Conservation (phyloP, 495 filamentous ascomycete genomes). For the Lasiosphaeria ovina region DNA sequence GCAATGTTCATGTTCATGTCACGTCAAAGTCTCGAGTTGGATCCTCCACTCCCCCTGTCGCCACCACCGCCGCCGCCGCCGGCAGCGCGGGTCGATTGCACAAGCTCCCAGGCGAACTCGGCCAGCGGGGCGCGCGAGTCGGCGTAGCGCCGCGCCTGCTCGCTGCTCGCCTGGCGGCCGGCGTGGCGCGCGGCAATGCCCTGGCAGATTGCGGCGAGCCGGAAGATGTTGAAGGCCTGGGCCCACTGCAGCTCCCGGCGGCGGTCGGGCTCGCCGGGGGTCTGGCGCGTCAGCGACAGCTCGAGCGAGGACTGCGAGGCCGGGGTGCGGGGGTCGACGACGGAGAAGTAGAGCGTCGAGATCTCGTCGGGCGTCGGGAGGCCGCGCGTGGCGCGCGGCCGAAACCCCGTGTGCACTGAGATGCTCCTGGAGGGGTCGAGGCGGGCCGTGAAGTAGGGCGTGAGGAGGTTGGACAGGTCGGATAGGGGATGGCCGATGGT, state of each 20-base stretch:
- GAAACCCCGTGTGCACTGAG: slow-evolving; percentile 52
- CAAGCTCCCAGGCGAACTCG: slow-evolving; percentile 69
- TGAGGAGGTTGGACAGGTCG: slow-evolving; percentile 77
- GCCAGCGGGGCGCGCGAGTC: slow-evolving; percentile 64
- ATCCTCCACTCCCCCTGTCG: not conserved
- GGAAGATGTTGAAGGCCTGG: slow-evolving; percentile 57
- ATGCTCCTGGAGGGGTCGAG: slow-evolving; percentile 28
- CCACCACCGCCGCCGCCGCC: too few relatives aligned
- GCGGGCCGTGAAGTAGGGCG: slow-evolving; percentile 58
- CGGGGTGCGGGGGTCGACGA: slow-evolving; percentile 61
- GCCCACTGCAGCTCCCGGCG: slow-evolving; percentile 65
- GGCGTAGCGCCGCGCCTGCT: slow-evolving; percentile 70
- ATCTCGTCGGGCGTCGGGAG: slow-evolving; percentile 71
- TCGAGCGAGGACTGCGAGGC: slow-evolving; percentile 39
- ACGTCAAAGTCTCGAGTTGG: not conserved
- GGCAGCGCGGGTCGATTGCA: slow-evolving; percentile 13
- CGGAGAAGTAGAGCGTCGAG: slow-evolving; percentile 72
- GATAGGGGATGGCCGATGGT: slow-evolving; percentile 92
- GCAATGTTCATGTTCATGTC: too few relatives aligned
- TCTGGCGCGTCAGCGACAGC: slow-evolving; percentile 17
- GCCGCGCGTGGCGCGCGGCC: slow-evolving; percentile 61
- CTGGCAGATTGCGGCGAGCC: slow-evolving; percentile 81
- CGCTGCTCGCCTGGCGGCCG: slow-evolving; percentile 84
- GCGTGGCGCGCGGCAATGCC: slow-evolving; percentile 88
- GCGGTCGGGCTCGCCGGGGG: slow-evolving; percentile 41